Evolutionary conservation across 164 flowering plant genomes (phyloP), one percentile per base, ranked within the genome.

Genomic region (Annona squamosa): DNA sequence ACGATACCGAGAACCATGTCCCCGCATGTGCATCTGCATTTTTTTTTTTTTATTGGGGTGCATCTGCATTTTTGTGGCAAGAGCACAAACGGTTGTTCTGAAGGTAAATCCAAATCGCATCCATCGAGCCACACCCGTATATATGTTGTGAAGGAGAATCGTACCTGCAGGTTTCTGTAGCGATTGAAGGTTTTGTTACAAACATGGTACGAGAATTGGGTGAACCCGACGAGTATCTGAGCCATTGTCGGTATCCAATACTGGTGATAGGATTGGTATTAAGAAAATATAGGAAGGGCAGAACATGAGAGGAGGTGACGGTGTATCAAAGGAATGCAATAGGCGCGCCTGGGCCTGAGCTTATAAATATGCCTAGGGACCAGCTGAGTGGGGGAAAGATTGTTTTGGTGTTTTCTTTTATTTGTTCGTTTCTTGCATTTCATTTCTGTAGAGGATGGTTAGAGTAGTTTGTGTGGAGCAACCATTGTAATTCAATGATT

Each of bases 121-220:
- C 13, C 13, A 52, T 16, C 13, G 59, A 2, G 13, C 59, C 59
- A 52, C 59, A 52, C 59, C 1, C 13, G 13, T 52, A 16, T 9
- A 52, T 10, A 52, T 52, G 9, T 10, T 52, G 17, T 9, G 59
- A 52, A 16, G 59, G 59, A 52, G 13, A 16, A 52, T 9, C 59
- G 59, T 52, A 52, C 97, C 93, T 91, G 97, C 70, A 91, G 84
- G 72, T 91, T 91, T 85, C 89, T 91, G 87, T 88, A 84, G 64
- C 97, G 87, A 65, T 88, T 89, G 87, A 91, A 91, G 17, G 90
- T 84, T 72, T 88, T 91, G 73, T 82, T 77, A 86, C 97, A 91
- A 19, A 91, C 78, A 69, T 85, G 84, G 76, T 94, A 91, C 3
- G 90, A 84, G 75, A 87, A 90, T 62, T 86, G 89, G 19, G 90